Evolutionary conservation across 2,329 filamentous ascomycete genomes (phyloP), one percentile per base, ranked within the genome.

Genomic region (Bisporella sp.): DNA sequence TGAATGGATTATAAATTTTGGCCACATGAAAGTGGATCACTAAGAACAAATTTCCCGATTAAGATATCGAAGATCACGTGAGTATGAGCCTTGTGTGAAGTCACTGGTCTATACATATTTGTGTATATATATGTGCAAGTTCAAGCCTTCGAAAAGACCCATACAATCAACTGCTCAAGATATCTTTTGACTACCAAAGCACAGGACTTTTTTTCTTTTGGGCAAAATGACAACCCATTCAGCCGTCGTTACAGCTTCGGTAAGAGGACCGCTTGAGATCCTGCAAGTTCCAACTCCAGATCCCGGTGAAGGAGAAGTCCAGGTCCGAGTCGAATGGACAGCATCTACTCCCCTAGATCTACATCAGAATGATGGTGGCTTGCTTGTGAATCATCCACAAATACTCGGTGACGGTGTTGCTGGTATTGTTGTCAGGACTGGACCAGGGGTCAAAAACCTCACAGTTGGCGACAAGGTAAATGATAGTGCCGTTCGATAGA

Each of bases 291-390:
- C 68, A 2, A 62, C 60, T 1, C 33, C 57, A 8, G 30, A 48
- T 5, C 58, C 58, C 29, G 29, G 6, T 5, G 40, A 8, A 32
- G 70, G 73, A 35, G 74, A 84, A 62, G 72, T 81, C 33, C 70
- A 74, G 12, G 65, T 84, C 40, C 72, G 69, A 30, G 74, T 79
- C 7, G 67, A 74, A 51, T 84, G 77, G 76, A 80, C 78, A 2
- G 73, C 78, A 2, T 81, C 79, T 1, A 79, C 77, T 1, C 81
- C 81, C 0, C 67, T 84, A 0, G 79, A 84, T 57, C 67, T 84
- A 5, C 81, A 84, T 64, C 74, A 79, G 52, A 76, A 78, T 42
- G 79, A 83, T 57, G 79, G 80, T 35, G 78, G 77, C 0, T 67
- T 84, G 0, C 61, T 82, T 9, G 70, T 81, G 8, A 65, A 64